Base-by-base conservation (phyloP, 1,284 basidiomycete genomes). In the Anthracocystis walkeri region DNA sequence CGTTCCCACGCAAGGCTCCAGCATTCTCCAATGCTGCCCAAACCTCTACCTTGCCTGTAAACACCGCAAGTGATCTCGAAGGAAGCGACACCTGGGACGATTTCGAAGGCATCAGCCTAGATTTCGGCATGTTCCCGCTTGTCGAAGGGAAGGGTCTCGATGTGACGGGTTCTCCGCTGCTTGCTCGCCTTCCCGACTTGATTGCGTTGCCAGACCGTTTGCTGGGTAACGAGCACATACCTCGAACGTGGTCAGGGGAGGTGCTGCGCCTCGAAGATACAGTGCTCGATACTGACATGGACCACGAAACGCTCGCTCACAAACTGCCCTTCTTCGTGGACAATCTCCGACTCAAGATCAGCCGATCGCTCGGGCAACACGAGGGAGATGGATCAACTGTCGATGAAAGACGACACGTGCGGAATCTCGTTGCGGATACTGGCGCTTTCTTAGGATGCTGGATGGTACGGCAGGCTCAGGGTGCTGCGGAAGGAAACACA, bases 51-150 rank as follows among this genome's bases (percentile, higher is more conserved):
- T n/a, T 40, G 38, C 25, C 44, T 20, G 29, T 45, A 27, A 27
- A 25, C 23, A 16, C 52, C 11, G 42, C 38, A 20, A 5, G 38
- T 7, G 53, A 42, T 10, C 16, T 27, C n/a, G 55, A 21, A 3
- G n/a, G 38, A 27, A 41, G 40, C 35, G 56, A 63, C 11, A n/a
- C 38, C 11, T 77, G 75, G 75, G 74, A 76, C 45, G 74, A 72
- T 46, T 71, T 72, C 45, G 57, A 68, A 23, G 67, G 72, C 29
- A 63, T 84, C 21, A 69, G 75, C 31, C 27, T 82, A 35, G 77
- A 84, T 58, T 83, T 84, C 42, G 82, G 78, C 38, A 69, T 84
- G 8, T 11, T 7, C n/a, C 65, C 76, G 6, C 61, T 79, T n/a
- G 44, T 62, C 0, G 20, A 48, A 1, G 78, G 77, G 4, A 59